Conservation (phyloP, 2,329 filamentous ascomycete species). For the Fusarium irregulare region DNA sequence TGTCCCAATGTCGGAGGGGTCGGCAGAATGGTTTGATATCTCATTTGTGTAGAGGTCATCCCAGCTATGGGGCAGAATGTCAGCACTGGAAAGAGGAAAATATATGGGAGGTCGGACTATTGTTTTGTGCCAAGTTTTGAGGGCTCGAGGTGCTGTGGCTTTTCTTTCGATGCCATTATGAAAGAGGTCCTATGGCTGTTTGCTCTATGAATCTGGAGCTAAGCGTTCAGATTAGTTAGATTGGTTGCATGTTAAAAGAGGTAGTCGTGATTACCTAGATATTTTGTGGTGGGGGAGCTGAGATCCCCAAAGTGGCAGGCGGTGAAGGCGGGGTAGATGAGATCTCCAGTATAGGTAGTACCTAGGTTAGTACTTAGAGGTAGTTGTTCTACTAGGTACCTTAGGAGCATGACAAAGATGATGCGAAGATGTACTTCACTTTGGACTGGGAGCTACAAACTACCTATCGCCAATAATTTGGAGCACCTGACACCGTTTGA, state of each 20-base stretch:
- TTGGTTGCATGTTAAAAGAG: not conserved
- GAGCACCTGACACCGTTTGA: not conserved
- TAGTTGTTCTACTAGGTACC: not conserved
- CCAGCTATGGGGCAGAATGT: constrained; percentile 66
- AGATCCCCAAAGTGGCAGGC: constrained; percentile 40
- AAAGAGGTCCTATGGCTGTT: not conserved
- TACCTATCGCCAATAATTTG: not conserved
- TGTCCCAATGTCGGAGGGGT: constrained; percentile 84
- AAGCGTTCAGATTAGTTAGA: constrained; percentile 8
- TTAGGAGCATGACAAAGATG: not conserved
- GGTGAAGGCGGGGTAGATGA: constrained; percentile 36
- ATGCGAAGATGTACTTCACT: not conserved
- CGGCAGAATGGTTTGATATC: constrained; percentile 74
- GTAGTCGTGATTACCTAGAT: constrained; percentile 10
- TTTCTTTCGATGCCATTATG: constrained; percentile 38
- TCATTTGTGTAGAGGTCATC: constrained; percentile 78
- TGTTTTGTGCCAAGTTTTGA: constrained; percentile 87
- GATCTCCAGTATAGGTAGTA: not conserved
- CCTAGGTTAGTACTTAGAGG: no score
- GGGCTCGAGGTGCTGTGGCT: constrained; percentile 78
- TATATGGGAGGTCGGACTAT: constrained; percentile 71
- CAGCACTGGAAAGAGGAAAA: constrained; percentile 11
- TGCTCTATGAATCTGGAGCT: constrained; percentile 11
- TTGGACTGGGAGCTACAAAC: not conserved
- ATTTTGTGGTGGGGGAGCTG: constrained; percentile 41